phyloP scores from a whole-genome alignment of 768 basidiomycete genomes.

The Collybia sordida region DNA sequence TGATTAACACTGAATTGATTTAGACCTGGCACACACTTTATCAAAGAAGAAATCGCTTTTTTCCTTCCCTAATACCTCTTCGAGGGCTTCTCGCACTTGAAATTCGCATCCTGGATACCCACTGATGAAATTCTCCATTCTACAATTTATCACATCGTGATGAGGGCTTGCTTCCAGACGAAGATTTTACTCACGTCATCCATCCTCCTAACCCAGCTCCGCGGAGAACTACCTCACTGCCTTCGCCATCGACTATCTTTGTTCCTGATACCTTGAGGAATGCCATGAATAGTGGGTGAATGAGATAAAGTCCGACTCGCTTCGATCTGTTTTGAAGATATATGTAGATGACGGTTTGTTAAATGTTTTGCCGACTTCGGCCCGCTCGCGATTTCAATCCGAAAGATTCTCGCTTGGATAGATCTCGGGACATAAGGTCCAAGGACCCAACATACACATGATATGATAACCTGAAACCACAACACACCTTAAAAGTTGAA shows the following conservation, averaged over 20 bases:
- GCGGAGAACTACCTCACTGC: constrained; percentile 57
- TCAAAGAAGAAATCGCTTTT: constrained; percentile 83
- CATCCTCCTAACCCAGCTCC: constrained; percentile 81
- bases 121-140: constrained; percentile 77
- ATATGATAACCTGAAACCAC: no score
- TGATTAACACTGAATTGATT: constrained; percentile 27
- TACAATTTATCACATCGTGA: constrained; percentile 19
- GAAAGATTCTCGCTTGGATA: no score
- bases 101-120: constrained; percentile 82
- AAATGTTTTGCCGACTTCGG: no score
- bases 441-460: no score
- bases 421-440: no score
- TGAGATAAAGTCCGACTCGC: no score
- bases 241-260: constrained; percentile 56
- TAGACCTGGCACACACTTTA: constrained; percentile 44
- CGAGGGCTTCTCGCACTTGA: constrained; percentile 71
- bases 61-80: constrained; percentile 58
- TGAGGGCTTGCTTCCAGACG: neutral
- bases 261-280: constrained; percentile 58
- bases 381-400: no score
- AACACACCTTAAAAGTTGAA: no score
- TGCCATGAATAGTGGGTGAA: constrained; percentile 33
- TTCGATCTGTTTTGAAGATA: no score
- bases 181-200: constrained; percentile 66
- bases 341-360: no score